These are phyloP conservation scores for Polysphondylium violaceum DNA, from an alignment of 78 protist genomes.

Conservation along the genomic window DNA sequence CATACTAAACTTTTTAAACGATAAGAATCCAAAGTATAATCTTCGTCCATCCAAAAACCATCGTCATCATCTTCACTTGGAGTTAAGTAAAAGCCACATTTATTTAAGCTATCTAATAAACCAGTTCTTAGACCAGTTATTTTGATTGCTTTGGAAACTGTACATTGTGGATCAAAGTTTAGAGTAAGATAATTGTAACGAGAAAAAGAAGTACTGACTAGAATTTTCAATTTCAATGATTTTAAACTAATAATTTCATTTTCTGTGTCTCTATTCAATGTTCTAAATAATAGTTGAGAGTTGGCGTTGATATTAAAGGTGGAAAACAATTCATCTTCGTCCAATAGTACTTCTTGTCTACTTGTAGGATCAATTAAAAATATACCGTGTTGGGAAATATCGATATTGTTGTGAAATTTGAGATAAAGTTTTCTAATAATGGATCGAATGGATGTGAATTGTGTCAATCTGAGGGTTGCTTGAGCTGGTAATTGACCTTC, in stretches of 20 bases:
- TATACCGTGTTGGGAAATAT: slow-evolving; percentile 46
- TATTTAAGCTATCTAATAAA: slow-evolving; percentile 49
- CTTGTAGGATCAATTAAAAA: not conserved
- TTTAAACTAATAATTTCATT: slow-evolving; percentile 1
- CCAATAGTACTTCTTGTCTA: slow-evolving; percentile 14
- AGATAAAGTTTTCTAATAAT: slow-evolving; percentile 60
- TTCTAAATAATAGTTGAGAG: slow-evolving; percentile 15
- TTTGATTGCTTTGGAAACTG: slow-evolving; percentile 58
- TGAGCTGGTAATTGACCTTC: slow-evolving; percentile 28
- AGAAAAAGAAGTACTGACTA: not conserved
- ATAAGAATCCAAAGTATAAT: slow-evolving; percentile 15
- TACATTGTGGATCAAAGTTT: slow-evolving; percentile 35
- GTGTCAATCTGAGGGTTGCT: slow-evolving; percentile 46
- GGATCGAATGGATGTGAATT: slow-evolving; percentile 68
- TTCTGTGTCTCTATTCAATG: not conserved
- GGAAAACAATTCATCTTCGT: slow-evolving; percentile 70
- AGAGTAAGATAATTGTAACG: slow-evolving; percentile 9
- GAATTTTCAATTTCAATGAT: slow-evolving; percentile 13
- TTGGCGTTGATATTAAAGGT: slow-evolving; percentile 5
- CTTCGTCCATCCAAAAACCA: slow-evolving; percentile 82
- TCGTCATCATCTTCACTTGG: slow-evolving; percentile 75
- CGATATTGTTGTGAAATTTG: slow-evolving; percentile 46
- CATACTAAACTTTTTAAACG: slow-evolving; percentile 32
- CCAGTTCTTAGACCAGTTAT: slow-evolving; percentile 63
- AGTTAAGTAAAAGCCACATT: slow-evolving; percentile 71